Evolutionary conservation across 305 asterid species (phyloP).

Genomic region (Striga hermonthica): DNA sequence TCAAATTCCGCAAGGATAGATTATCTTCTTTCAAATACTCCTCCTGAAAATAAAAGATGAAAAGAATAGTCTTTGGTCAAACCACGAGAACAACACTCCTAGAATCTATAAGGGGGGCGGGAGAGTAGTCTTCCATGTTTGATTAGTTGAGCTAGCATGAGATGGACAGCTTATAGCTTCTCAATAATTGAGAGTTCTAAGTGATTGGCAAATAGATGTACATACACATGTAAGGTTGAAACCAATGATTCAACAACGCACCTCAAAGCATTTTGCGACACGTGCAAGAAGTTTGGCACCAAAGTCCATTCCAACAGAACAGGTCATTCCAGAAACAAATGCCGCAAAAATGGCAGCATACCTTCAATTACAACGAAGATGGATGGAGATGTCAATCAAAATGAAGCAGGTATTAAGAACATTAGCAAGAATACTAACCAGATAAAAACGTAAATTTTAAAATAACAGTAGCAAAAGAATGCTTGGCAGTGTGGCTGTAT

Average conservation of each 20-base stretch:
- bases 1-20: constrained; percentile 73
- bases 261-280: constrained; percentile 84
- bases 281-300: constrained; percentile 88
- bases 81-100: constrained; percentile 6
- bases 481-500: not conserved
- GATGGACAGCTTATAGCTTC: constrained; percentile 5
- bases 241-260: constrained; percentile 33
- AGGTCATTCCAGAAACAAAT: constrained; percentile 90
- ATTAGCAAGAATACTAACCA: not conserved
- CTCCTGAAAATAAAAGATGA: constrained; percentile 54
- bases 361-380: constrained; percentile 44
- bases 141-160: constrained; percentile 14
- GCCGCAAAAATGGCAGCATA: constrained; percentile 89
- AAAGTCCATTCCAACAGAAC: constrained; percentile 81
- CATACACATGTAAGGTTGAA: constrained; percentile 7
- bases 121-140: constrained; percentile 12
- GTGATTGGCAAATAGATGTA: not conserved
- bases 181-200: not conserved
- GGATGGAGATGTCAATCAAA: constrained; percentile 22
- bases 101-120: constrained; percentile 1
- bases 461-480: not conserved
- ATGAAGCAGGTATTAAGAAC: not conserved
- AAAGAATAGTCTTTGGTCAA: constrained; percentile 30
- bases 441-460: not conserved
- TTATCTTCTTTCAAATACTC: constrained; percentile 86